Conservation (phyloP, 2,329 filamentous ascomycete species). For the Chaetomiaceae sp. region DNA sequence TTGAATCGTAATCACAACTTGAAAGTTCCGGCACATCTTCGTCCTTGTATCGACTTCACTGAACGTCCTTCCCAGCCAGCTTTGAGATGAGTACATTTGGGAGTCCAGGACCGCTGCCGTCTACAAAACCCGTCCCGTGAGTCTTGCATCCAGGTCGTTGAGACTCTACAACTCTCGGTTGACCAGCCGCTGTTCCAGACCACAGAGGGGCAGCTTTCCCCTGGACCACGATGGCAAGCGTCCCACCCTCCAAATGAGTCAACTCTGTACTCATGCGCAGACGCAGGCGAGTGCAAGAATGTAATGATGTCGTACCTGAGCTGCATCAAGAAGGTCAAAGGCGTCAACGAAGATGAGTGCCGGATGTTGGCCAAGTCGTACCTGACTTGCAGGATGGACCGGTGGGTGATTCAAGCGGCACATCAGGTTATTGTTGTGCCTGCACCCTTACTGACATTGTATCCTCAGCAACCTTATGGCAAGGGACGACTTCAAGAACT, state of each 20-base stretch:
- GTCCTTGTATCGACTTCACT: too few relatives aligned
- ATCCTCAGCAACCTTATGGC: constrained; percentile 81
- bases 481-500: constrained; percentile 87
- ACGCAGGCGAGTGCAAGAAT: constrained; percentile 81
- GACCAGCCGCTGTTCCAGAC: constrained; percentile 45
- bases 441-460: constrained; percentile 2
- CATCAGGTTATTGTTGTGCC: not conserved
- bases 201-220: constrained; percentile 91
- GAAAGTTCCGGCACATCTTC: too few relatives aligned
- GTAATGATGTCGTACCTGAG: constrained; percentile 81
- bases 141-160: constrained; percentile 11
- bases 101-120: constrained; percentile 29
- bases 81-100: constrained; percentile 32
- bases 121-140: constrained; percentile 34
- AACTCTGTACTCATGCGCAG: constrained; percentile 6
- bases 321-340: constrained; percentile 79
- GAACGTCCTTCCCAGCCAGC: too few relatives aligned
- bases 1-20: too few relatives aligned
- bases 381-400: constrained; percentile 88
- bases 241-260: not conserved
- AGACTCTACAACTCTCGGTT: not conserved
- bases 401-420: constrained; percentile 50
- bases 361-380: constrained; percentile 84
- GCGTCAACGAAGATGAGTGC: constrained; percentile 83
- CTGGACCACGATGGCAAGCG: constrained; percentile 78